phyloP scores from a whole-genome alignment of 345 rosid genomes.

The Physaria fendleri region DNA sequence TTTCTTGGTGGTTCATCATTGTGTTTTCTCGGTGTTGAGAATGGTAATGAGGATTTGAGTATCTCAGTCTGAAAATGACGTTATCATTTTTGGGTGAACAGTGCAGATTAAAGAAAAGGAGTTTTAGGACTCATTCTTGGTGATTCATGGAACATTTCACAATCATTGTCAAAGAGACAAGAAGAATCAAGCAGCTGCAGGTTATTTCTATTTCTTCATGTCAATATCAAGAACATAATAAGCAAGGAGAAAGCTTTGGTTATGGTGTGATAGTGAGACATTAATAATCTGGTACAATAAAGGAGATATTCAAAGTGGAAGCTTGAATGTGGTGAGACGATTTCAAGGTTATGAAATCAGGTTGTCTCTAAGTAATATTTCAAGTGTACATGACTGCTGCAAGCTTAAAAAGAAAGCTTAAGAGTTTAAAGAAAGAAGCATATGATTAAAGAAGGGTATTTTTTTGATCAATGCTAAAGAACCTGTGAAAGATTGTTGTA shows the following conservation, averaged over 20 bases:
- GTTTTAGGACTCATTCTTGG: neutral
- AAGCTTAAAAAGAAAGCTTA: neutral
- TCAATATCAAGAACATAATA: too few relatives aligned
- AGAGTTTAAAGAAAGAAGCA: too few relatives aligned
- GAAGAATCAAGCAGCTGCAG: too few relatives aligned
- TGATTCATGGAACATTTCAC: too few relatives aligned
- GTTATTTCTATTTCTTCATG: too few relatives aligned
- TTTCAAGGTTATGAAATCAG: neutral
- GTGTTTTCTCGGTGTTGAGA: neutral
- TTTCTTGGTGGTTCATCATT: constrained; percentile 5
- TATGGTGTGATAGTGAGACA: neutral
- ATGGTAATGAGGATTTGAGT: neutral
- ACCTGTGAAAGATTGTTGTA: too few relatives aligned
- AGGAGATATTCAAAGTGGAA: neutral
- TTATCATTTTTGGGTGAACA: neutral
- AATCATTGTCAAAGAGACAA: too few relatives aligned
- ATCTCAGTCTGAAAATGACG: neutral
- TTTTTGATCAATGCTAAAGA: too few relatives aligned
- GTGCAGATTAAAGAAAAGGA: neutral
- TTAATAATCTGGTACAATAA: neutral
- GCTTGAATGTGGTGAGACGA: neutral
- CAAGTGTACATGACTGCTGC: neutral
- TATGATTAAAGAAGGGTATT: neutral
- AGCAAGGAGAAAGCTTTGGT: too few relatives aligned
- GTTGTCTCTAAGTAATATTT: neutral